Conservation (phyloP, 495 filamentous ascomycete genomes). For the Peziza echinospora region DNA sequence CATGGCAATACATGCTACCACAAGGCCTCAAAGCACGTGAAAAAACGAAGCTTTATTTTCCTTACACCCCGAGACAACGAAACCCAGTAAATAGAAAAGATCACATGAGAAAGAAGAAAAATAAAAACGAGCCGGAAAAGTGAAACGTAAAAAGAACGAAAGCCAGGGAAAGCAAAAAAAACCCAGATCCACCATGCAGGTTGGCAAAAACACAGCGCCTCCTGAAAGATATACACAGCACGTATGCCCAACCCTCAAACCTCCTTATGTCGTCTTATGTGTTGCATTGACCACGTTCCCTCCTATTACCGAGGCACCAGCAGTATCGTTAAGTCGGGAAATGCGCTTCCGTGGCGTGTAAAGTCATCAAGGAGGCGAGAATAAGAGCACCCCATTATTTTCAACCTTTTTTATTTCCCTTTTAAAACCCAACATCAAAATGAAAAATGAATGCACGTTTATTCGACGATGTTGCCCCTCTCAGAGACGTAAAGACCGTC, state of each 20-base stretch:
- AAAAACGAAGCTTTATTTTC: neutral
- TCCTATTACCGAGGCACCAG: neutral
- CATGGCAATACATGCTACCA: too few relatives aligned
- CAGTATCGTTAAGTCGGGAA: neutral
- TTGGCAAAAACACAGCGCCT: neutral
- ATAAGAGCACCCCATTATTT: neutral
- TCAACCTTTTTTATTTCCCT: neutral
- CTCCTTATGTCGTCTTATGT: neutral
- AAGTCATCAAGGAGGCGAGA: neutral
- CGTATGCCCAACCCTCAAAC: neutral
- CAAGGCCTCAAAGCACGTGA: neutral
- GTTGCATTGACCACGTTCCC: too few relatives aligned
- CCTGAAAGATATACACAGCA: neutral
- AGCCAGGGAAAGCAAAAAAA: neutral
- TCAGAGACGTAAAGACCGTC: constrained; percentile 99
- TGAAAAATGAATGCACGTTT: constrained; percentile 8
- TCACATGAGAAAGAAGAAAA: neutral
- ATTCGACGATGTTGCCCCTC: constrained; percentile 72
- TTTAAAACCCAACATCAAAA: neutral
- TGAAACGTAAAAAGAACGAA: neutral
- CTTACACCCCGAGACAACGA: neutral
- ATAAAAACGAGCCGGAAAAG: neutral
- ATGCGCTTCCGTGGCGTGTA: neutral
- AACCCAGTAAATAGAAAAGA: neutral
- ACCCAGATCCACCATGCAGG: neutral